A percentile compares a stretch with the other conserved stretches of the same genome.
Conservation (phyloP, 2,329 filamentous ascomycete species). For the Metarhizium rileyi region DNA sequence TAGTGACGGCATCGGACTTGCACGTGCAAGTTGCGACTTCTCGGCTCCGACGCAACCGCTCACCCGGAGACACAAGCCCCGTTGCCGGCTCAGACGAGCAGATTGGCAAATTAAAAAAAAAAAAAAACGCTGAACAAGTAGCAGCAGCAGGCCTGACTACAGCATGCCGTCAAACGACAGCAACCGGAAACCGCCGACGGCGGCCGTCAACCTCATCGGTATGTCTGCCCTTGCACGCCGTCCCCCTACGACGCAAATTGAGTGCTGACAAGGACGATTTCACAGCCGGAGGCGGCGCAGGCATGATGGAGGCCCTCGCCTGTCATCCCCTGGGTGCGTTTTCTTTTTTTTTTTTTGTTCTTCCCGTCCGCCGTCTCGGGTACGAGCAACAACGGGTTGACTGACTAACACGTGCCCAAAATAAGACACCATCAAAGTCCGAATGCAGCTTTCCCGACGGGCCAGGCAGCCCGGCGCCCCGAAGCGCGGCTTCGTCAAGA, state of each 20-base stretch:
- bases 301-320: conserved; percentile 97
- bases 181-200: conserved; percentile 69
- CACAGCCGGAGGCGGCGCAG: conserved; percentile 84
- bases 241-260: background rate
- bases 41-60: background rate
- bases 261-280: background rate
- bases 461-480: conserved; percentile 75
- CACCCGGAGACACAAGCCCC: no score
- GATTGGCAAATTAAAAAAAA: background rate
- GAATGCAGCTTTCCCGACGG: conserved; percentile 93
- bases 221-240: conserved; percentile 20
- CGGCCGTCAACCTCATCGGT: conserved; percentile 88
- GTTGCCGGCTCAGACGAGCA: no score
- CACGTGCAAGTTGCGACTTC: background rate
- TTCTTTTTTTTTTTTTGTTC: background rate
- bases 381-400: no score
- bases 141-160: no score
- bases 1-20: background rate
- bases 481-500: conserved; percentile 77
- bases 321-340: conserved; percentile 82
- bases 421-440: conserved; percentile 91
- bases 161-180: conserved; percentile 24
- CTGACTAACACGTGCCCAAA: background rate
- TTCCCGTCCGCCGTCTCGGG: no score
- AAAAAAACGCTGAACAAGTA: background rate